Percentiles rank a stretch among this genome's conserved stretches.
These are phyloP conservation scores for Magnusiomyces ingens DNA, from an alignment of 1,139 yeast genomes.

Conservation along the genomic window DNA sequence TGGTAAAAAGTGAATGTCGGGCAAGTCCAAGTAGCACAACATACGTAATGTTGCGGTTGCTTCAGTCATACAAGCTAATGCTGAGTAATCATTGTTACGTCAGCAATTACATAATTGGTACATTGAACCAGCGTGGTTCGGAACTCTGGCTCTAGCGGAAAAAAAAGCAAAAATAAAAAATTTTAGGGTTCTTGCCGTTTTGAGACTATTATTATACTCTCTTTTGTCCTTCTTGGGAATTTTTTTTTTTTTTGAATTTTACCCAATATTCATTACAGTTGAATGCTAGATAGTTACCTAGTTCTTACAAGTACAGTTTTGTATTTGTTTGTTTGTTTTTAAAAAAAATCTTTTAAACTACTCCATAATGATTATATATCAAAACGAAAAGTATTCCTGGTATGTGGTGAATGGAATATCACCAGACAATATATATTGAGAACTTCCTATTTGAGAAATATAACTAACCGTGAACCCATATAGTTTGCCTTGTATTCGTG, in stretches of 20 bases:
- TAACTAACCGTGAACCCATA: background rate
- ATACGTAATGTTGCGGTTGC: background rate
- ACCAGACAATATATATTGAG: background rate
- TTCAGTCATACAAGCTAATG: background rate
- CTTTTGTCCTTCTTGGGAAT: background rate
- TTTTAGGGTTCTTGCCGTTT: too few species aligned
- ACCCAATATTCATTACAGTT: background rate
- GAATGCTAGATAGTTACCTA: background rate
- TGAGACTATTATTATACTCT: too few species aligned
- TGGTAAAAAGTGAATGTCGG: too few species aligned
- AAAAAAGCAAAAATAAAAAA: background rate
- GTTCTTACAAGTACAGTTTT: background rate
- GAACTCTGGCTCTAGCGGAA: background rate
- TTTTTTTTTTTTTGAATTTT: background rate
- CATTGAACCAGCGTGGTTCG: background rate
- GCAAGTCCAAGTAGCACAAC: too few species aligned
- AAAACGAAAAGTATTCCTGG: constrained; percentile 84
- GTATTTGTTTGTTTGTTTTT: background rate
- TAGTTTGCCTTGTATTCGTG: constrained; percentile 61
- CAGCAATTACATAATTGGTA: background rate
- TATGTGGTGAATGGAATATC: constrained; percentile 16
- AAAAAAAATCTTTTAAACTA: background rate
- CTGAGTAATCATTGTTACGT: background rate
- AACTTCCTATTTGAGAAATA: background rate
- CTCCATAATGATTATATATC: constrained; percentile 65